Evolutionary conservation across 2,329 filamentous ascomycete genomes (phyloP).

Genomic region (Aureobasidium sp.): DNA sequence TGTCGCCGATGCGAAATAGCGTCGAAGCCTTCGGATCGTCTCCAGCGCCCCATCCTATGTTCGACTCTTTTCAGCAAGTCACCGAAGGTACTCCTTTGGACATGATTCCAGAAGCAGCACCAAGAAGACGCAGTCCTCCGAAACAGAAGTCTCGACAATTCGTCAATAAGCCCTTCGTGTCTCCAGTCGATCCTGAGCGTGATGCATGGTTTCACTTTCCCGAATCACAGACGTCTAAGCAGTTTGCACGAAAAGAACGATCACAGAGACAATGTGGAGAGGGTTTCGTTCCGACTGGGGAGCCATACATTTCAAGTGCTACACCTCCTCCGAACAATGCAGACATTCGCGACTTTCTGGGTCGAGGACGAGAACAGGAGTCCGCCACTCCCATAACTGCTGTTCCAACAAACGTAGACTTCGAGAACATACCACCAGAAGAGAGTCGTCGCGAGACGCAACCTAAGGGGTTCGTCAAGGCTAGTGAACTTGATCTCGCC

Average conservation of each 20-base stretch:
- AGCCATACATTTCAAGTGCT: conserved; percentile 23
- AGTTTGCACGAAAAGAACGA: conserved; percentile 13
- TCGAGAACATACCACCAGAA: background rate
- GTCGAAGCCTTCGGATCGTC: background rate
- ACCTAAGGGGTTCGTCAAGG: conserved; percentile 31
- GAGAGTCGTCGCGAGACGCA: background rate
- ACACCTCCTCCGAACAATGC: conserved; percentile 18
- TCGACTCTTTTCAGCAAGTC: background rate
- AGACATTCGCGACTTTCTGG: conserved; percentile 19
- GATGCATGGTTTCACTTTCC: conserved; percentile 31
- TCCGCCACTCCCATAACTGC: background rate
- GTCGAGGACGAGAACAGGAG: conserved; percentile 3
- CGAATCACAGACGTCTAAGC: background rate
- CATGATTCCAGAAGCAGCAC: conserved; percentile 10
- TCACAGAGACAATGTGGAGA: conserved; percentile 13
- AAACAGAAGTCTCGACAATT: conserved; percentile 25
- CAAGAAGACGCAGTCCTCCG: conserved; percentile 25
- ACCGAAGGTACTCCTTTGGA: conserved; percentile 15
- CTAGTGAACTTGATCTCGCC: conserved; percentile 31
- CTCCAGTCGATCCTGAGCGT: conserved; percentile 27
- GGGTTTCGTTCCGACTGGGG: conserved; percentile 30
- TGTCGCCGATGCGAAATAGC: background rate
- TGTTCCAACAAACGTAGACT: background rate
- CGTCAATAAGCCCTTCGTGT: conserved; percentile 35
- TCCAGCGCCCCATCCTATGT: background rate